Conservation (phyloP, 1,284 basidiomycete genomes). For the Fomitopsis pinicola region DNA sequence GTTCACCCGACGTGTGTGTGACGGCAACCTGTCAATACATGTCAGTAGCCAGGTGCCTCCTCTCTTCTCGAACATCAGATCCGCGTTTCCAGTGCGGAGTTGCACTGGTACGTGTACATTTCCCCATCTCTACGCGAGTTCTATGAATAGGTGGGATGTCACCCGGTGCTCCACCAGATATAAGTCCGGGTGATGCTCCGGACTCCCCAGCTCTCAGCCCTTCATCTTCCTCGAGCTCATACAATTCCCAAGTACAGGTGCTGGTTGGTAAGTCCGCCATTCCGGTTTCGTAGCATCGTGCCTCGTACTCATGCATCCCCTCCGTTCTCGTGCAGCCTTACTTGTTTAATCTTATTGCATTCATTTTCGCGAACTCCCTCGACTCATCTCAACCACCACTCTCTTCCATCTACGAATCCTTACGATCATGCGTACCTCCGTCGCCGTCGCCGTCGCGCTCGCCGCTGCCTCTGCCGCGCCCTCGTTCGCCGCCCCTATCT, state of each 20-base stretch:
- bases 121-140: too few species aligned
- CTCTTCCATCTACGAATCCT: neutral
- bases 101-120: too few species aligned
- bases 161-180: neutral
- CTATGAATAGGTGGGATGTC: neutral
- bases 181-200: neutral
- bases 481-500: neutral
- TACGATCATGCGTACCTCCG: neutral
- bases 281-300: neutral
- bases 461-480: conserved; percentile 1
- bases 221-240: neutral
- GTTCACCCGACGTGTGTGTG: too few species aligned
- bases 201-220: conserved; percentile 6
- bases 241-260: conserved; percentile 1
- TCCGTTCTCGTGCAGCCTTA: neutral
- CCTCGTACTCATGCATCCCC: neutral
- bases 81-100: too few species aligned
- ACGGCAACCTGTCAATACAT: too few species aligned
- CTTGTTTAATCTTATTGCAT: conserved; percentile 6
- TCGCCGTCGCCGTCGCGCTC: conserved; percentile 1
- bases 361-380: conserved; percentile 2
- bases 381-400: neutral
- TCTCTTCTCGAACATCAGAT: too few species aligned
- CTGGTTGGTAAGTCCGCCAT: conserved; percentile 4
- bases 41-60: too few species aligned